Evolutionary conservation across 108 stramenopile species (phyloP), one percentile per base, ranked within the genome.

Genomic region (Seminavis robusta): DNA sequence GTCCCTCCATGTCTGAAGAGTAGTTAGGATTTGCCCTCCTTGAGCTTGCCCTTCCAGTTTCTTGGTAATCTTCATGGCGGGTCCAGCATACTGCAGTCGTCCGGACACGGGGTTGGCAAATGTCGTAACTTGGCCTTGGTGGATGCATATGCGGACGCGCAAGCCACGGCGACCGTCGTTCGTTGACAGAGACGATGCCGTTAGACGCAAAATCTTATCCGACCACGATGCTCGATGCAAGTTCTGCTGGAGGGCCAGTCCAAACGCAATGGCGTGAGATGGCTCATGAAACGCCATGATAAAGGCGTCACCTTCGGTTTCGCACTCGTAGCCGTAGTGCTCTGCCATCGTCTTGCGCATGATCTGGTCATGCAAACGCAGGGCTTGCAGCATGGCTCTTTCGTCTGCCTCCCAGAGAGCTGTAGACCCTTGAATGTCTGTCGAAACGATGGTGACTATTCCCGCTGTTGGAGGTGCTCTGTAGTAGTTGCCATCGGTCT

Each of bases 361-460:
- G 16, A 76, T 71, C 28, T 46, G 56, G 38, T 76, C 70, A 36
- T 76, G 75, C 1, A 71, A 40, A 31, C 67, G 65, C 17, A 66
- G 66, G 9, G 75, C 69, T 37, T 67, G 64, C 40, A 67, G 57
- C 75, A 76, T 76, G 6, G 75, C 41, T 27, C 34, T 13, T 16
- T 65, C 65, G 39, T 67, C 39, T 2, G 65, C 75, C 52, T 76
- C 75, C 75, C 75, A 76, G 1, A 76, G 52, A 3, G 70, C 46
- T 5, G 75, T 76, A 4, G 65, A 67, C n/a, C 75, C 75, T 50
- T 76, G 70, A 25, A 76, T 56, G 56, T 76, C 75, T 5, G 75
- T 76, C 32, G 67, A 71, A 24, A 76, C 61, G 28, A 76, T 67
- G 9, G 75, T 71, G 2, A 65, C 70, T 19, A 62, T 44, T 32